phyloP scores from a whole-genome alignment of 2,329 filamentous ascomycete species.

The Dactylella cylindrospora region DNA sequence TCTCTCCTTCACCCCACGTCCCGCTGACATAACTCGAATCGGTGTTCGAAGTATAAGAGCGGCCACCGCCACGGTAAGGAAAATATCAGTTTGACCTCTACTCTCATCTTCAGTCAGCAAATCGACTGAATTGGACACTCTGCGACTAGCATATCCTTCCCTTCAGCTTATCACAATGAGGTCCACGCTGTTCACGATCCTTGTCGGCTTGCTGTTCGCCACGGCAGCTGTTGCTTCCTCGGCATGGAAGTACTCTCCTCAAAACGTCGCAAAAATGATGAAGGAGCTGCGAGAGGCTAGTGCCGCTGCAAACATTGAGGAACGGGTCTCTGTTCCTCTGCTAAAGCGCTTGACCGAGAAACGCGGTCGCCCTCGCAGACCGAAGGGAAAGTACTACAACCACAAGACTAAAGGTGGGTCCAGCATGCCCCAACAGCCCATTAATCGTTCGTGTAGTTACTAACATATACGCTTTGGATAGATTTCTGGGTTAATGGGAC shows the following conservation, averaged over 20 bases:
- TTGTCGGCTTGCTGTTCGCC: conserved; percentile 21
- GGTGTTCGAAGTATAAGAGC: too few relatives aligned
- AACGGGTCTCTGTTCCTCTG: neutral
- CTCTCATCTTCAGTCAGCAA: too few relatives aligned
- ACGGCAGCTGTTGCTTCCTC: conserved; percentile 26
- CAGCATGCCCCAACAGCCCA: neutral
- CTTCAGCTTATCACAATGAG: conserved; percentile 12
- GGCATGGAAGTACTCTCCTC: conserved; percentile 20
- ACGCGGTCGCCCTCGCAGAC: neutral
- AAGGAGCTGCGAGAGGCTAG: neutral
- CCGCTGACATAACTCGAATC: too few relatives aligned
- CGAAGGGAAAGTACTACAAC: conserved; percentile 46
- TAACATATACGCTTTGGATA: conserved; percentile 48
- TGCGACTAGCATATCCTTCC: too few relatives aligned
- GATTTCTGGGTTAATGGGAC: conserved; percentile 67
- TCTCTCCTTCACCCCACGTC: too few relatives aligned
- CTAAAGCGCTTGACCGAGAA: neutral
- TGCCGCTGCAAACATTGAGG: neutral
- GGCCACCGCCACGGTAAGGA: too few relatives aligned
- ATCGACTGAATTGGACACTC: too few relatives aligned
- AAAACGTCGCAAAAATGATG: conserved; percentile 17
- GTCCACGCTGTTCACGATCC: conserved; percentile 10
- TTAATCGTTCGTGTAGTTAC: neutral
- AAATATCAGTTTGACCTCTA: too few relatives aligned
- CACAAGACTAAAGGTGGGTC: conserved; percentile 48